Percentiles rank a stretch among this genome's conserved stretches.
Conservation (phyloP, 139 green algal genomes). For the Eudorina sp. region DNA sequence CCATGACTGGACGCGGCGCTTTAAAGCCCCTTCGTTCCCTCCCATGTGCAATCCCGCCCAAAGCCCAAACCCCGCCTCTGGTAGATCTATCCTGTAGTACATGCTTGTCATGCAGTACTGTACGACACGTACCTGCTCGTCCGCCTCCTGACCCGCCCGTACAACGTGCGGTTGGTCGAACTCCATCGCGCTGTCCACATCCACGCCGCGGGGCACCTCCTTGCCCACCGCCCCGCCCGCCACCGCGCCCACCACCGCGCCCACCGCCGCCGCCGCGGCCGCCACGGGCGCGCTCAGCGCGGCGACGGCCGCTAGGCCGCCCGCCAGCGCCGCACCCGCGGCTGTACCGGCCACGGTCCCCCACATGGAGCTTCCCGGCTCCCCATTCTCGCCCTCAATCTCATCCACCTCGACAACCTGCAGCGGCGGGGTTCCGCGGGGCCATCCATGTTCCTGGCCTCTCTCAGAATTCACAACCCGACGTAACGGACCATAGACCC, state of each 20-base stretch:
- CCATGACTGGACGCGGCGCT: no score
- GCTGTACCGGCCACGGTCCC: conserved; percentile 16
- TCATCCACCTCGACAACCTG: conserved; percentile 42
- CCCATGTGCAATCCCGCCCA: no score
- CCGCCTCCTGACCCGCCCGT: neutral
- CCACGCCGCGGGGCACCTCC: conserved; percentile 35
- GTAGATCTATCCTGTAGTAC: no score
- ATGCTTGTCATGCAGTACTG: neutral
- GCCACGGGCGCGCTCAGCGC: conserved; percentile 9
- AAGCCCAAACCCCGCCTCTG: no score
- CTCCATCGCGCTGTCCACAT: conserved; percentile 32
- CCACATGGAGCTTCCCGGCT: conserved; percentile 21
- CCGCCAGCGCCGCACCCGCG: neutral
- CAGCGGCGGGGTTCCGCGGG: no score
- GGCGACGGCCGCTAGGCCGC: conserved; percentile 14
- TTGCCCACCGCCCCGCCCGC: conserved; percentile 42
- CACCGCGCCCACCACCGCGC: conserved; percentile 33
- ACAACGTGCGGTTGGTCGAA: conserved; percentile 28
- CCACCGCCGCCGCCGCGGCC: conserved; percentile 28
- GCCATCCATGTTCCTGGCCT: no score
- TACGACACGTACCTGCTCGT: neutral
- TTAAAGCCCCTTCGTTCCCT: no score
- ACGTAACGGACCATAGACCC: no score
- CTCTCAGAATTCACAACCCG: no score
- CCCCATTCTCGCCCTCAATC: conserved; percentile 32